Base-by-base conservation (phyloP, 2,329 filamentous ascomycete species). In the Scedosporium aurantiacum region DNA sequence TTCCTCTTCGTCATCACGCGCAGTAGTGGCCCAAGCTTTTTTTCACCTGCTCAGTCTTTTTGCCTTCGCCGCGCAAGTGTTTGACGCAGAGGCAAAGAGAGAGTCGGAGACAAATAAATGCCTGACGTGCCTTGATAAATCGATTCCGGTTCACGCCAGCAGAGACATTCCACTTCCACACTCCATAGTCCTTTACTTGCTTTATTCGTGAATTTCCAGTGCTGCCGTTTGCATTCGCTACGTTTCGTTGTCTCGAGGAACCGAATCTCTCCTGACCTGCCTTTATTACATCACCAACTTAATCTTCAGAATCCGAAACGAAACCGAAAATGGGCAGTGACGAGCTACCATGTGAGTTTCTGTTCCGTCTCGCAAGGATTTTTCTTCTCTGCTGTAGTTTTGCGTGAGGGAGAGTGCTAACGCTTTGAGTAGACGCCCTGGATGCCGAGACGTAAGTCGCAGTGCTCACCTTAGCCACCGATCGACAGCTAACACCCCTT, bases 401-500 rank as follows among this genome's bases (percentile, higher is more conserved):
- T 18, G 43, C 16, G 8, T 7, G 43, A 10, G n/a, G 7, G 12
- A 23, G 18, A 5, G 18, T 58, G 21, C 37, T 58, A 21, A 58
- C 18, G 6, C 6, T 6, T 32, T 41, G 56, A 58, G 63, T 76
- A 97, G 94, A 97, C 81, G 94, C 94, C 70, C 91, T 95, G 67
- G 94, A 99, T 78, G 94, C 94, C 69, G 94, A 99, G 80, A 96
- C 89, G 90, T 93, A 70, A 70, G 81, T 18, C 28, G 12, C 57
- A 14, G 21, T 43, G 52, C 41, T n/a, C 23, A 55, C 10, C 12
- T 58, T 23, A 43, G 56, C 66, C 65, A 59, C 27, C 47, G 55
- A 63, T 65, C 16, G 41, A 50, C 40, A 23, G 50, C 43, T 67
- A 28, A 40, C 28, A 18, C 1, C 37, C n/a, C 37, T 50, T 14